A percentile compares a stretch with the other conserved stretches of the same genome.
Evolutionary conservation across 1,284 basidiomycete species (phyloP).

Genomic region (Puccinia hordei): DNA sequence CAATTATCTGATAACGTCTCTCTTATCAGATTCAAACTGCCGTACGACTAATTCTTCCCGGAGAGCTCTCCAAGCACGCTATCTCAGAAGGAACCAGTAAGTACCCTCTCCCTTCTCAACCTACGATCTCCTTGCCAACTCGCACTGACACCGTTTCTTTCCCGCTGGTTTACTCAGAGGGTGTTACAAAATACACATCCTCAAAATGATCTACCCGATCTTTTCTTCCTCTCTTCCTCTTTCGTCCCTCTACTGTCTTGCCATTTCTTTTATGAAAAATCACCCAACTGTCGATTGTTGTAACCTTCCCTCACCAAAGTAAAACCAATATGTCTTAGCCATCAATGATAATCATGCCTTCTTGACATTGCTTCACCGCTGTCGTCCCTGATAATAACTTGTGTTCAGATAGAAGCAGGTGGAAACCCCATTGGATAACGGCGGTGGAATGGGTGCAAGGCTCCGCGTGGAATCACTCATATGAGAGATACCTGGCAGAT

Average conservation of each 20-base stretch:
- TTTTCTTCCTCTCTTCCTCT: neutral
- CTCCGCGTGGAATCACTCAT: too few species aligned
- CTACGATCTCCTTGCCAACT: slow-evolving; percentile 58
- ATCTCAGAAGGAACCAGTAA: slow-evolving; percentile 72
- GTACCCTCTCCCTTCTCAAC: neutral
- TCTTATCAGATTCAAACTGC: slow-evolving; percentile 72
- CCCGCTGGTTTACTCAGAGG: slow-evolving; percentile 41
- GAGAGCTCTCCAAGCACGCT: slow-evolving; percentile 78
- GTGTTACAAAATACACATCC: slow-evolving; percentile 65
- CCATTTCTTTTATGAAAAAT: neutral
- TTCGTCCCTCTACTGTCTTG: slow-evolving; percentile 2
- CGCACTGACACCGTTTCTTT: neutral
- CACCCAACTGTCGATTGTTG: slow-evolving; percentile 13
- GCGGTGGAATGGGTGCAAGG: too few species aligned
- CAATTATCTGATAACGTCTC: slow-evolving; percentile 55
- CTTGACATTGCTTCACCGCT: neutral
- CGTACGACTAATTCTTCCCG: slow-evolving; percentile 85
- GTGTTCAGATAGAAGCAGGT: too few species aligned
- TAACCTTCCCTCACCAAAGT: neutral
- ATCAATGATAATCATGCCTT: neutral
- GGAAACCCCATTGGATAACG: too few species aligned
- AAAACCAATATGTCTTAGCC: neutral
- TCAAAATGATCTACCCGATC: slow-evolving; percentile 59
- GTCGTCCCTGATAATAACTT: too few species aligned
- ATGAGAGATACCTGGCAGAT: too few species aligned